Evolutionary conservation across 805 yeast genomes (phyloP), one percentile per base, ranked within the genome.

Genomic region (Wickerhamiella galacta): DNA sequence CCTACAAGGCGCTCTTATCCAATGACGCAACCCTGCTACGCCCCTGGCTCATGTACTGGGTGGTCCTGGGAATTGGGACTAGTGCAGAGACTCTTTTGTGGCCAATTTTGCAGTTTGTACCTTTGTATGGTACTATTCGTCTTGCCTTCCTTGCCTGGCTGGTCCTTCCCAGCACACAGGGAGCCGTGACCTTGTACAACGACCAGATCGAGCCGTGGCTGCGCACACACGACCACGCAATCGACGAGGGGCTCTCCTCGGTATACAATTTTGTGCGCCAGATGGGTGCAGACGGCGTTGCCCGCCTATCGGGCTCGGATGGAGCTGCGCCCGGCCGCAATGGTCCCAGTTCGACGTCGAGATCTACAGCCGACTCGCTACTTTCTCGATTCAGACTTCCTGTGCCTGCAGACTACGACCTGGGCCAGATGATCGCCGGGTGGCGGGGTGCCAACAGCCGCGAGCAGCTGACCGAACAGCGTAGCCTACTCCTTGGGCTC

Each of bases 11-110:
- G 1, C 58, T 71, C 35, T 63, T 66, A 34, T 43, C 54, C 30
- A 58, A 61, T 42, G 62, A 60, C 36, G 36, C 45, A 25, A 36
- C 53, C 2, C 46, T 49, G n/a, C 40, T 59, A 6, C 53, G 54
- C 28, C 60, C 66, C 8, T 66, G 74, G 68, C 52, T 66, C 22
- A 55, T 62, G 36, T 73, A 77, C 53, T 81, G 93, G 93, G 59
- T 75, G 9, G 71, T 76, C 1, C 52, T 64, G 33, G 64, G 74
- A 4, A 40, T 58, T 6, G 49, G 62, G 27, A 43, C 58, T 6
- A 52, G 56, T 1, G 42, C 55, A 9, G 67, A 64, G 36, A 57
- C 64, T 28, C 48, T 57, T 20, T 41, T 68, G 14, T 52, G 64
- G 7, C 57, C 68, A 15, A 32, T 78, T n/a, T 46, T 62, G 25